phyloP scores from a whole-genome alignment of 2,329 filamentous ascomycete genomes.

The Aspergillus cejpii region DNA sequence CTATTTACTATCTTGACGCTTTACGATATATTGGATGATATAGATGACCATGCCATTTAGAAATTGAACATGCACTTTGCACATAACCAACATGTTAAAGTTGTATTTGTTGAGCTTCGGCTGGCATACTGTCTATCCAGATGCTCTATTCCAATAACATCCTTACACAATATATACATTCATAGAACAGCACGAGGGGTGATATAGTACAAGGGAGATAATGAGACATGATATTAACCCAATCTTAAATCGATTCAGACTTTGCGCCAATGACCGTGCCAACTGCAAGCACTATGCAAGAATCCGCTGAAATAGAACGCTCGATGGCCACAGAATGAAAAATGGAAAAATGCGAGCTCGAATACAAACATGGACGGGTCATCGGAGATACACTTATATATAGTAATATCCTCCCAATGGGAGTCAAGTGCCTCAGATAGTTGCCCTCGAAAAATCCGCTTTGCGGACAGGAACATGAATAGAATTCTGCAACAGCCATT shows the following conservation, averaged over 20 bases:
- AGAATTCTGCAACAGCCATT: conserved; percentile 30
- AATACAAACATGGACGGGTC: neutral
- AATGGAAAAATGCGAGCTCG: neutral
- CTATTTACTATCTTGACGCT: neutral
- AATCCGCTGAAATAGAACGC: neutral
- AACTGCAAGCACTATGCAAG: neutral
- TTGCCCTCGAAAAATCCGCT: neutral
- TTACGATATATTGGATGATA: neutral
- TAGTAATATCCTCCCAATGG: neutral
- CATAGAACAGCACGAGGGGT: conserved; percentile 1
- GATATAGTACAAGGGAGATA: conserved; percentile 9
- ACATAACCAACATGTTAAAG: neutral
- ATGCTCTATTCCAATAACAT: neutral
- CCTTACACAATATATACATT: conserved; percentile 3
- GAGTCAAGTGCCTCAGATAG: neutral
- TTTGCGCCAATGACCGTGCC: neutral
- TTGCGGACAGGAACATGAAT: conserved; percentile 27
- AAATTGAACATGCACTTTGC: neutral
- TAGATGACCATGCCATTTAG: neutral
- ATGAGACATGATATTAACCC: neutral
- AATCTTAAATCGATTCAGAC: neutral
- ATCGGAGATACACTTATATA: neutral
- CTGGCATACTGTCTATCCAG: neutral
- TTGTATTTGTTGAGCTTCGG: neutral
- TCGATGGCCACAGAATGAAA: neutral